Evolutionary conservation across 2,329 filamentous ascomycete genomes (phyloP).

Genomic region (Colletotrichum lentis): DNA sequence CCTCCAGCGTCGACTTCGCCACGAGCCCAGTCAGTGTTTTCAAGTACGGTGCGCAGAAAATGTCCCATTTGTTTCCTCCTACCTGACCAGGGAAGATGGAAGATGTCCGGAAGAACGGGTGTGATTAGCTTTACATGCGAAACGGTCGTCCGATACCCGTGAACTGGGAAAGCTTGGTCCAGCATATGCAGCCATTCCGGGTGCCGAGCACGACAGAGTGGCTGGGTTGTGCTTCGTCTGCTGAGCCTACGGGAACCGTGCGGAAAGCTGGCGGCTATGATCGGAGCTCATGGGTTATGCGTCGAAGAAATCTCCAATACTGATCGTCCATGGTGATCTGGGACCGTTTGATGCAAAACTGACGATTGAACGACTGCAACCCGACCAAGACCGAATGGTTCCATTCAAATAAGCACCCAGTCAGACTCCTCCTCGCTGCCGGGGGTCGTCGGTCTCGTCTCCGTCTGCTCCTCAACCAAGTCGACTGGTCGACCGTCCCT

Average conservation of each 20-base stretch:
- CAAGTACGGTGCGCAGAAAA: neutral
- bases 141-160: conserved; percentile 35
- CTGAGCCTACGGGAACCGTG: conserved; percentile 15
- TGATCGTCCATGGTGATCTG: neutral
- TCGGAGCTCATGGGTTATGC: neutral
- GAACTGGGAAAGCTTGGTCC: conserved; percentile 10
- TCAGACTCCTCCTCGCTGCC: conserved; percentile 28
- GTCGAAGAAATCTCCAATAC: too few species aligned
- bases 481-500: conserved; percentile 40
- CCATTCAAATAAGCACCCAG: conserved; percentile 35
- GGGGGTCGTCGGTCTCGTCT: neutral
- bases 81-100: neutral
- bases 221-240: neutral
- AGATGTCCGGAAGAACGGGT: conserved; percentile 30
- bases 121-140: conserved; percentile 31
- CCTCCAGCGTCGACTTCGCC: neutral
- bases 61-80: neutral
- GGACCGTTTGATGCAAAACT: neutral
- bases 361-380: conserved; percentile 4
- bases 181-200: neutral
- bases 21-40: neutral
- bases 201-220: too few species aligned
- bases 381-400: conserved; percentile 14
- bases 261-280: conserved; percentile 12
- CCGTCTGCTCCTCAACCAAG: conserved; percentile 13